phyloP scores from a whole-genome alignment of 495 filamentous ascomycete genomes.

The Chaetomium tenue region DNA sequence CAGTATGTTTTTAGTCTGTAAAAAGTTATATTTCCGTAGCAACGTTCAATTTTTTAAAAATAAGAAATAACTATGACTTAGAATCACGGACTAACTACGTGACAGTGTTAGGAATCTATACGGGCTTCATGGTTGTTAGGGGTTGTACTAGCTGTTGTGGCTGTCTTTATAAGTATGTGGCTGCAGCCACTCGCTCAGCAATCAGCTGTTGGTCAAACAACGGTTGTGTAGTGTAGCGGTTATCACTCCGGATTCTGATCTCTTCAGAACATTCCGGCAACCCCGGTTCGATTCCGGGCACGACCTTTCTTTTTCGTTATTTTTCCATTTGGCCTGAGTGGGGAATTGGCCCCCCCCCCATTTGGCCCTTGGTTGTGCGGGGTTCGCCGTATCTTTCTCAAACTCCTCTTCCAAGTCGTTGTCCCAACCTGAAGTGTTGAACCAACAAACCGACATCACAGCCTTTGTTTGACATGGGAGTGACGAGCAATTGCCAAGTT shows the following conservation, averaged over 20 bases:
- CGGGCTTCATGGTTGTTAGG: too few relatives aligned
- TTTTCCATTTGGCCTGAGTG: not conserved
- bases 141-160: too few relatives aligned
- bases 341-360: not conserved
- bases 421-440: not conserved
- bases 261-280: constrained; percentile 22
- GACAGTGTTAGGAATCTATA: too few relatives aligned
- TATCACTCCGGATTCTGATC: constrained; percentile 31
- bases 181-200: not conserved
- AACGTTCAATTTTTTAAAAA: too few relatives aligned
- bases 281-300: constrained; percentile 31
- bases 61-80: too few relatives aligned
- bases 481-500: constrained; percentile 1
- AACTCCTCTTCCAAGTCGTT: too few relatives aligned
- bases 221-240: constrained; percentile 30
- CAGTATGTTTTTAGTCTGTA: too few relatives aligned
- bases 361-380: too few relatives aligned
- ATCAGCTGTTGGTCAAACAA: not conserved
- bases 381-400: too few relatives aligned
- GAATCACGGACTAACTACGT: too few relatives aligned
- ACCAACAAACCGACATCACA: not conserved
- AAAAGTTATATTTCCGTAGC: too few relatives aligned
- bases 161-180: too few relatives aligned
- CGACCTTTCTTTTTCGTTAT: constrained; percentile 22
- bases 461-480: not conserved